These are phyloP conservation scores for Mrakia blollopis DNA, from an alignment of 768 basidiomycete genomes.

Conservation along the genomic window DNA sequence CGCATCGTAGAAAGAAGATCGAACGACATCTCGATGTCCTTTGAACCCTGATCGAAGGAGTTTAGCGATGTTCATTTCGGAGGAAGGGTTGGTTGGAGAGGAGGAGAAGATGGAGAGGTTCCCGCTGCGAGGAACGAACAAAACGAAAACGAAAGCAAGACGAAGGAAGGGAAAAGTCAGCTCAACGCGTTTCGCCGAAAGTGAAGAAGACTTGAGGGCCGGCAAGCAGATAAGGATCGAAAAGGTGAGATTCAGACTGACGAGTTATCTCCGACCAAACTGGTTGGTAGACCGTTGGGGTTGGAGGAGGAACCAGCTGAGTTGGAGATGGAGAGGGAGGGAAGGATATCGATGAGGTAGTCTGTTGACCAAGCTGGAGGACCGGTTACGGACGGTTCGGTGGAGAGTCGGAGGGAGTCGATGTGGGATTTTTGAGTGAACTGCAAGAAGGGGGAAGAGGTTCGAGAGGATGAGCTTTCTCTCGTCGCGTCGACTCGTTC, in stretches of 20 bases:
- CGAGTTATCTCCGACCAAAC: conserved; percentile 30
- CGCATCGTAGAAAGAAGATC: conserved; percentile 21
- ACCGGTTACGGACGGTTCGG: conserved; percentile 22
- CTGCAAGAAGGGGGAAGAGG: background rate
- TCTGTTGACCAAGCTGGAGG: conserved; percentile 37
- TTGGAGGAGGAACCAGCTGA: background rate
- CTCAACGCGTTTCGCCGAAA: too few species aligned
- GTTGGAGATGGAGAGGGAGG: conserved; percentile 3
- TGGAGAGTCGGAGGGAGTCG: conserved; percentile 19
- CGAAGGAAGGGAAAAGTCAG: too few species aligned
- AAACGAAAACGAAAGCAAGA: too few species aligned
- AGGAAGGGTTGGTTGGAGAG: background rate
- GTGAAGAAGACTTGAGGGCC: too few species aligned
- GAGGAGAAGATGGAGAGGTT: conserved; percentile 22
- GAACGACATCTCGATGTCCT: conserved; percentile 32
- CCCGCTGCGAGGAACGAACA: background rate
- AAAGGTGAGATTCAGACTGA: background rate
- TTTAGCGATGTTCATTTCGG: background rate
- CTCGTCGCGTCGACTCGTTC: conserved; percentile 49
- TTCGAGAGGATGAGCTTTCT: conserved; percentile 12
- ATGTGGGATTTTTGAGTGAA: conserved; percentile 23
- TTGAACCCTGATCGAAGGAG: conserved; percentile 21
- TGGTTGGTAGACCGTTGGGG: background rate
- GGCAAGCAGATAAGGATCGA: too few species aligned
- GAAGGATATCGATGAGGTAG: conserved; percentile 37